Evolutionary conservation across 2,329 filamentous ascomycete species (phyloP), one percentile per base, ranked within the genome.

Genomic region (Sordariomycetes sp.): DNA sequence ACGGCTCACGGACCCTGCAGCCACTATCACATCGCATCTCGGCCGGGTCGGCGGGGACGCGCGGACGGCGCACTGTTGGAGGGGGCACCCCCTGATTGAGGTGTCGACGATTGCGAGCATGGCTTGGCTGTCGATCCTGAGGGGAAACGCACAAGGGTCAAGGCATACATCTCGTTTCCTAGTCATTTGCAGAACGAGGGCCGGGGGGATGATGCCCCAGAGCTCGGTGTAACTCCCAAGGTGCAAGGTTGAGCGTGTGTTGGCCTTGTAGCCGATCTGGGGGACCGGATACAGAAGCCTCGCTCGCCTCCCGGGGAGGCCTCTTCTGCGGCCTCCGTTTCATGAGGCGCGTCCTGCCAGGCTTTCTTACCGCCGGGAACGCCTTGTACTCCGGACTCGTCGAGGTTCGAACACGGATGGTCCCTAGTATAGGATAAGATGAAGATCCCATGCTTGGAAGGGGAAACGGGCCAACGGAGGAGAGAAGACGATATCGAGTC

Each of bases 21-120:
- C 55, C 48, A 52, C 55, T 24, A 48, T 56, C 55, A 56, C 55
- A 52, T 52, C 34, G 12, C 48, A n/a, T 36, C 24, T 22, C 8
- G 17, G 15, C 20, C 28, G 34, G 34, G 28, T 34, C 51, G 12
- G 24, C 7, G 3, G 20, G 22, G 34, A 54, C 34, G 53, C 34
- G 53, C 20, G 34, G 17, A 24, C 45, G 45, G 45, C 42, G 12
- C 4, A 48, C n/a, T 20, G 10, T 22, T 20, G 20, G 42, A 15
- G n/a, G 42, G 42, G 20, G 10, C 22, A 15, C 10, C n/a, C n/a
- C n/a, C 45, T 20, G 39, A 45, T 45, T n/a, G 13, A 45, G n/a
- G 39, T 45, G 28, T 32, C 28, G 28, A 8, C n/a, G 13, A n/a
- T 45, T 45, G 39, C 6, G 39, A 13, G 15, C 39, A n/a, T 15